Evolutionary conservation across 164 flowering plant species (phyloP).

Genomic region (Nymphaea thermarum): DNA sequence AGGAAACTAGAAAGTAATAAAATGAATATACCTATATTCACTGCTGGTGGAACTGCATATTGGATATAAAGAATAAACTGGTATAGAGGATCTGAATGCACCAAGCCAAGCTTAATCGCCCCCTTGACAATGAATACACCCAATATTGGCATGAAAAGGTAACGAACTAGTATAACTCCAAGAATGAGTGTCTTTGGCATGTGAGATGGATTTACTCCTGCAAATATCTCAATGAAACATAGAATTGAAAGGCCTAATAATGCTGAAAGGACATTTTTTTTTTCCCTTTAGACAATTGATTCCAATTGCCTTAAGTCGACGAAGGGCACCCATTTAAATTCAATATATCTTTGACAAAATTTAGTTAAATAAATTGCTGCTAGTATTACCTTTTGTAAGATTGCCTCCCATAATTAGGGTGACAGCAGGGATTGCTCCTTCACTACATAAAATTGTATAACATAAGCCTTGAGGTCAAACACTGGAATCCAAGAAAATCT

Average conservation of each 20-base stretch:
- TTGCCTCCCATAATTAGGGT: conserved; percentile 65
- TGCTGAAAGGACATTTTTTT: neutral
- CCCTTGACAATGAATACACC: conserved; percentile 45
- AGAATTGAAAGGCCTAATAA: neutral
- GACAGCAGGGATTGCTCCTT: conserved; percentile 57
- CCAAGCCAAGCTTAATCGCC: conserved; percentile 33
- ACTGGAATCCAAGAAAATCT: too few relatives aligned
- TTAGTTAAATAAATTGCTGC: neutral
- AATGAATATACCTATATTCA: conserved; percentile 43
- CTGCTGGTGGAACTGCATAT: conserved; percentile 71
- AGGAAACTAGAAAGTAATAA: too few relatives aligned
- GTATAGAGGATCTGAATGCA: conserved; percentile 43
- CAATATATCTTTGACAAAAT: neutral
- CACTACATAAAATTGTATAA: conserved; percentile 25
- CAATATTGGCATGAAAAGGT: conserved; percentile 35
- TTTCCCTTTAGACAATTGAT: too few relatives aligned
- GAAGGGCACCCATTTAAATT: neutral
- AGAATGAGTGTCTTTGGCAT: conserved; percentile 22
- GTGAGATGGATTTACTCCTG: conserved; percentile 41
- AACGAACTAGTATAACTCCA: conserved; percentile 42
- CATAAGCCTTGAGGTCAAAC: neutral
- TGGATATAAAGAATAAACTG: conserved; percentile 57
- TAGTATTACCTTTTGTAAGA: conserved; percentile 44
- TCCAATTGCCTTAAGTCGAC: too few relatives aligned
- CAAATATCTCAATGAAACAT: neutral